Base-by-base conservation (phyloP, 331 rosid species). In the Pyrus hybrid region DNA sequence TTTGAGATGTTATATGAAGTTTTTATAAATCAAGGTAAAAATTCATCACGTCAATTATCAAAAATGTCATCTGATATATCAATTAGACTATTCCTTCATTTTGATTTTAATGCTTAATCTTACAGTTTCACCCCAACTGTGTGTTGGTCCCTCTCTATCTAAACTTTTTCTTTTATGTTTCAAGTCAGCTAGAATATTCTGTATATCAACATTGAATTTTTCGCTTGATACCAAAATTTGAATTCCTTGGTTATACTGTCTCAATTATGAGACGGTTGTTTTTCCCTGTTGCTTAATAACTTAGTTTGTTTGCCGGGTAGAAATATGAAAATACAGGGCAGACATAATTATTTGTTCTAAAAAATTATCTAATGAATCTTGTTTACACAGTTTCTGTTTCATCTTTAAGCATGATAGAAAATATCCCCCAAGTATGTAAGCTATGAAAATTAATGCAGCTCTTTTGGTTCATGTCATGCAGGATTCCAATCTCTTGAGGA, bases 401-500 rank as follows among this genome's bases (percentile, higher is more conserved):
- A 41, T 41, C 47, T 41, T 41, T 41, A 41, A 76, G 54, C 58
- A 35, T 79, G 28, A 56, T 73, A 57, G 30, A 83, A 41, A 41
- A 68, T 65, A 37, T 72, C 43, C 57, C 64, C 51, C 29, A 67
- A 71, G 41, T 61, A 30, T 17, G 60, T 71, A 23, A 43, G 60
- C 51, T 62, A 77, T 64, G 54, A 35, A 54, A 69, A 63, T 21
- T 82, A 75, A 77, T 80, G 71, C 43, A 56, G 76, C 73, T 88
- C 49, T 73, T 85, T 71, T 71, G 79, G 45, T 78, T 58, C 41
- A 76, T 81, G 68, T 75, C 66, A 68, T 87, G 79, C 90, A 92
- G 97, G 99, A 84, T 92, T 95, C 81, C 91, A 83, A 74, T 72
- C 91, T 71, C 92, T 95, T 51, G 97, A 92, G 85, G 93, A 88